Evolutionary conservation across 805 yeast species (phyloP).

Genomic region (Clavispora carvajalis): DNA sequence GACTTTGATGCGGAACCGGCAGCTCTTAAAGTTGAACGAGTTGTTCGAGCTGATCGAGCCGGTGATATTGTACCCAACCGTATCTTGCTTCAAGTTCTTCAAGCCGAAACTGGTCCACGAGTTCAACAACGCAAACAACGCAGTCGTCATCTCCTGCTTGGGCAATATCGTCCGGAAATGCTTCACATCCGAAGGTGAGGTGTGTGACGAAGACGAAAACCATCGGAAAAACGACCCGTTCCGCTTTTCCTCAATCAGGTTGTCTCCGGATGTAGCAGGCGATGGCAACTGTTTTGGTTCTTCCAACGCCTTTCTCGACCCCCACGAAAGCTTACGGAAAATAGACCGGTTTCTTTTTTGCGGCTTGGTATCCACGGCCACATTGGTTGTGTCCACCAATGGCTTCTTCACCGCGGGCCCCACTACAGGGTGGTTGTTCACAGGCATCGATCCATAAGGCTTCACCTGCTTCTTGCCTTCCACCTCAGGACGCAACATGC

Average conservation of each 20-base stretch:
- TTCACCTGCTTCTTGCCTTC: constrained; percentile 3
- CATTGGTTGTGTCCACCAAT: constrained; percentile 25
- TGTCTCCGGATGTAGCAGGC: constrained; percentile 24
- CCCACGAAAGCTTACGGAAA: constrained; percentile 50
- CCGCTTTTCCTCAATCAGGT: constrained; percentile 13
- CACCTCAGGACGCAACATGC: constrained; percentile 30
- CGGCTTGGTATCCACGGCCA: constrained; percentile 6
- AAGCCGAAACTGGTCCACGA: constrained; percentile 73
- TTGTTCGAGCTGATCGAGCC: constrained; percentile 62
- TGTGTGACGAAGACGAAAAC: constrained; percentile 31
- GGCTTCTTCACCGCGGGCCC: constrained; percentile 19
- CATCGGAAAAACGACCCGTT: constrained; percentile 26
- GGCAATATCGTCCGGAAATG: constrained; percentile 38
- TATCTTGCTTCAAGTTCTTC: constrained; percentile 46
- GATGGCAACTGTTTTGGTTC: constrained; percentile 16
- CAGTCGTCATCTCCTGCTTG: constrained; percentile 56
- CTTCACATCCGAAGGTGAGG: constrained; percentile 24
- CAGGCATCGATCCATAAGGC: constrained; percentile 1
- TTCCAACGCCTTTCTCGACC: constrained; percentile 36
- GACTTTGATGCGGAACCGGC: constrained; percentile 56
- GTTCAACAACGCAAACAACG: constrained; percentile 53
- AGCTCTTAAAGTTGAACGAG: constrained; percentile 56
- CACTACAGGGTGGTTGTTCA: neutral
- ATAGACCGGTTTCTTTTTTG: constrained; percentile 33
- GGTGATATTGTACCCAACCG: constrained; percentile 40